phyloP scores from a whole-genome alignment of 2,329 filamentous ascomycete genomes.

The Leptodontidium sp. region DNA sequence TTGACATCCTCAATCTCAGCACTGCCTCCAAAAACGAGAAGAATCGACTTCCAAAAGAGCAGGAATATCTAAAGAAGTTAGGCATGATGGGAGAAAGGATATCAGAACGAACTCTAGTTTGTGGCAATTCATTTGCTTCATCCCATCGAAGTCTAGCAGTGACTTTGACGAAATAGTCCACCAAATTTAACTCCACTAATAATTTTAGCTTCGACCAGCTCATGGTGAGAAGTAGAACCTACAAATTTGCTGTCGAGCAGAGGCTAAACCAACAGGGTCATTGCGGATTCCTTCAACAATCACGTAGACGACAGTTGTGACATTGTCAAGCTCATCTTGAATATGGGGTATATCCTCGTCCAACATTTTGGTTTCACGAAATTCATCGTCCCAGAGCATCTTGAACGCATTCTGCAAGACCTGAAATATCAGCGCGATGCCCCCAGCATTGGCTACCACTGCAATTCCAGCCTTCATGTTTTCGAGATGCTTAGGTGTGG shows the following conservation, averaged over 20 bases:
- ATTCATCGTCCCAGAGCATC: constrained; percentile 47
- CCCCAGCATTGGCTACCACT: constrained; percentile 58
- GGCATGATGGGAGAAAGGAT: constrained; percentile 2
- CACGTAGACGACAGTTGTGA: constrained; percentile 70
- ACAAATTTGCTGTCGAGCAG: constrained; percentile 55
- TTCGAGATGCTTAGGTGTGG: constrained; percentile 63
- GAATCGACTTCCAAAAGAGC: constrained; percentile 89
- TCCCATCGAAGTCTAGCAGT: constrained; percentile 78
- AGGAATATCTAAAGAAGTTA: constrained; percentile 69
- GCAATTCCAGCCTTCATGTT: constrained; percentile 64
- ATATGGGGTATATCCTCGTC: constrained; percentile 48
- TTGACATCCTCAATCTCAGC: constrained; percentile 79
- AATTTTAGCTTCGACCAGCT: not conserved
- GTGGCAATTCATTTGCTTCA: constrained; percentile 67
- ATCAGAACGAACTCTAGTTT: constrained; percentile 64
- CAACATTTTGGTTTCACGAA: constrained; percentile 41
- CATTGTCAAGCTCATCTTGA: constrained; percentile 67
- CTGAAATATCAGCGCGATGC: constrained; percentile 42
- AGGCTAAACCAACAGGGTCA: constrained; percentile 57
- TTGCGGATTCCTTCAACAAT: constrained; percentile 64
- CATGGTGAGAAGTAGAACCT: constrained; percentile 44
- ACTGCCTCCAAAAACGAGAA: constrained; percentile 85
- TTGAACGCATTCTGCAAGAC: constrained; percentile 45
- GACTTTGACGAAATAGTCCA: constrained; percentile 75
- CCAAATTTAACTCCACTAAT: constrained; percentile 64